Percentiles rank a stretch among this genome's conserved stretches.
Conservation (phyloP, 2,329 filamentous ascomycete genomes). For the Tolypocladium ophioglossoides region DNA sequence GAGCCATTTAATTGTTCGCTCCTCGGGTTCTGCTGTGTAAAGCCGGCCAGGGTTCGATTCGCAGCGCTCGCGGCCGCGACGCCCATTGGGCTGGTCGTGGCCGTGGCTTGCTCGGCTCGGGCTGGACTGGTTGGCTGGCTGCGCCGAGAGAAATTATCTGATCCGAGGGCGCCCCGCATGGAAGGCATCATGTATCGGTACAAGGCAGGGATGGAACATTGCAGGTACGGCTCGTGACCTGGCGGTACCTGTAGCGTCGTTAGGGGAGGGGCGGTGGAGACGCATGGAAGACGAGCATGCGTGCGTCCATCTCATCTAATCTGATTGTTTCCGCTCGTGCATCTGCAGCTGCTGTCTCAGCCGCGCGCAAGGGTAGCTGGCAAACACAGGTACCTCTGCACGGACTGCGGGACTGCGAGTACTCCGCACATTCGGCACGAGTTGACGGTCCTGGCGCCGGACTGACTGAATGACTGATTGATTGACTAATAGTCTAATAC, state of each 20-base stretch:
- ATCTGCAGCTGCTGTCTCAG: background rate
- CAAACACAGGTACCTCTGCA: too few species aligned
- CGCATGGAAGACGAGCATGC: background rate
- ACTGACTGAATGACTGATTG: too few species aligned
- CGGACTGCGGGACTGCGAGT: too few species aligned
- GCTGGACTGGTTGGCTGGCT: background rate
- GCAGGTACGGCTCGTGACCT: conserved; percentile 1
- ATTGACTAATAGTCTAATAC: too few species aligned
- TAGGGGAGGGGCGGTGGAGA: background rate
- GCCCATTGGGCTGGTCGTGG: background rate
- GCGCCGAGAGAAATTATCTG: conserved; percentile 22
- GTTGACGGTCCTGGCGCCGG: background rate
- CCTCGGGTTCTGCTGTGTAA: background rate
- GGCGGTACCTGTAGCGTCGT: background rate
- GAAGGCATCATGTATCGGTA: background rate
- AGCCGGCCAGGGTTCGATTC: background rate
- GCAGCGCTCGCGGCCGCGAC: too few species aligned
- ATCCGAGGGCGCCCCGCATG: conserved; percentile 14
- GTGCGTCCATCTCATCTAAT: background rate
- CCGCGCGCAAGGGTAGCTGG: background rate
- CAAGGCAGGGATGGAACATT: background rate
- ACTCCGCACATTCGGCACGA: background rate
- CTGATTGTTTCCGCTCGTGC: background rate
- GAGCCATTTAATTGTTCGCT: background rate
- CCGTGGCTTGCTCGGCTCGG: background rate